Percentiles rank a stretch among this genome's conserved stretches.
Conservation (phyloP, 2,329 filamentous ascomycete species). For the Fusarium clavum region DNA sequence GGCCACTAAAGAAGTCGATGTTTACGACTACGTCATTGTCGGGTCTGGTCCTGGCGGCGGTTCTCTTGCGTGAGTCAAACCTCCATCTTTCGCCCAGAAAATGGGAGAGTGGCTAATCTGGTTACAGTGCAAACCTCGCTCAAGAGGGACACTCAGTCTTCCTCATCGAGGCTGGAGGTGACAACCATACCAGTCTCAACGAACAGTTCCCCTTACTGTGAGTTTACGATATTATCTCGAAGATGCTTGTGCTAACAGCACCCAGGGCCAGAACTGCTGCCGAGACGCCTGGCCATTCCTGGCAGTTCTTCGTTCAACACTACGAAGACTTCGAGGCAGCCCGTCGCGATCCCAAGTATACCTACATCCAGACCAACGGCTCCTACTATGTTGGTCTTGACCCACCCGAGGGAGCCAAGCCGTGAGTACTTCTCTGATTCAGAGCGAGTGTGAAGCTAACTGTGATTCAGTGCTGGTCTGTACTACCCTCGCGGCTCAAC, state of each 20-base stretch:
- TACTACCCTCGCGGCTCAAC: constrained; percentile 18
- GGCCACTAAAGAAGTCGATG: not conserved
- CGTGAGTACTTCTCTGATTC: not conserved
- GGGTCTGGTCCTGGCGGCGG: constrained; percentile 7
- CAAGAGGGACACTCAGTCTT: constrained; percentile 13
- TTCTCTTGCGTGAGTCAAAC: not conserved
- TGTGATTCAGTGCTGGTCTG: not conserved
- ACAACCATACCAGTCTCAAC: not conserved
- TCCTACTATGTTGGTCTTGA: constrained; percentile 17
- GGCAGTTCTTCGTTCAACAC: constrained; percentile 16
- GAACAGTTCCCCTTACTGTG: not conserved
- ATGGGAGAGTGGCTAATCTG: accelerated
- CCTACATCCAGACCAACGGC: constrained; percentile 15
- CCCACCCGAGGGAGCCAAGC: not conserved
- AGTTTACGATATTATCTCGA: no score
- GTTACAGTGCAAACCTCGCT: not conserved
- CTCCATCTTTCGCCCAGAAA: accelerated
- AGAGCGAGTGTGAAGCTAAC: not conserved
- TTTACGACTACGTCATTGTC: constrained; percentile 16
- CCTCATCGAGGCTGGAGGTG: constrained; percentile 7
- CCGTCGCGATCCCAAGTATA: constrained; percentile 11
- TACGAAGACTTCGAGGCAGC: constrained; percentile 11
- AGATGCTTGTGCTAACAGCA: not conserved
- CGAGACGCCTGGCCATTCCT: not conserved
- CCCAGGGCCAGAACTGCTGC: not conserved